A percentile compares a stretch with the other conserved stretches of the same genome.
Conservation (phyloP, 352 stramenopile species). For the Phytophthora aleatoria region DNA sequence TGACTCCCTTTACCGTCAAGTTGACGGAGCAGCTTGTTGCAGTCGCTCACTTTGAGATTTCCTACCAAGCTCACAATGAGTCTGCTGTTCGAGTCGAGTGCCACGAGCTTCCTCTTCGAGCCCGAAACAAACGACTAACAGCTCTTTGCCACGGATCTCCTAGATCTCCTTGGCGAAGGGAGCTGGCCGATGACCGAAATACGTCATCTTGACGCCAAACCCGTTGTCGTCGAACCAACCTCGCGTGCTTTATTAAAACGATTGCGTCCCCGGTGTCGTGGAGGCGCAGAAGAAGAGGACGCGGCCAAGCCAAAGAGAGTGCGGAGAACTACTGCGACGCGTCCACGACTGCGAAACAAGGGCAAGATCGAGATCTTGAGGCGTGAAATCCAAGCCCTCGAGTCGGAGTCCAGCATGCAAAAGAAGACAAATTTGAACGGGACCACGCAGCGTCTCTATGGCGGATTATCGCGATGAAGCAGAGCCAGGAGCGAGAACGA, state of each 20-base stretch:
- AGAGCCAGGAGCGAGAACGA: conserved; percentile 21
- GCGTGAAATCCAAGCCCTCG: conserved; percentile 16
- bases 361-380: conserved; percentile 30
- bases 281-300: not conserved
- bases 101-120: conserved; percentile 18
- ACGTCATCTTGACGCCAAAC: not conserved
- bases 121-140: conserved; percentile 3
- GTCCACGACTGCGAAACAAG: conserved; percentile 29
- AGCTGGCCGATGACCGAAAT: not conserved
- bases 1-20: conserved; percentile 14
- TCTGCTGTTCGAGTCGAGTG: conserved; percentile 14
- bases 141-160: conserved; percentile 14
- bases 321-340: conserved; percentile 1
- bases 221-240: not conserved
- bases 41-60: conserved; percentile 17
- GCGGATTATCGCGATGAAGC: conserved; percentile 25
- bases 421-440: not conserved
- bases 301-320: conserved; percentile 10
- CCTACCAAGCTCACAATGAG: conserved; percentile 7
- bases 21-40: not conserved
- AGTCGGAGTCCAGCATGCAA: conserved; percentile 10
- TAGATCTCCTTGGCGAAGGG: conserved; percentile 17
- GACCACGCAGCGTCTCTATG: conserved; percentile 7
- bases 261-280: not conserved
- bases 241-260: conserved; percentile 8